A percentile compares a stretch with the other conserved stretches of the same genome.
phyloP scores from a whole-genome alignment of 441 rosid genomes.

The Erodium texanum region DNA sequence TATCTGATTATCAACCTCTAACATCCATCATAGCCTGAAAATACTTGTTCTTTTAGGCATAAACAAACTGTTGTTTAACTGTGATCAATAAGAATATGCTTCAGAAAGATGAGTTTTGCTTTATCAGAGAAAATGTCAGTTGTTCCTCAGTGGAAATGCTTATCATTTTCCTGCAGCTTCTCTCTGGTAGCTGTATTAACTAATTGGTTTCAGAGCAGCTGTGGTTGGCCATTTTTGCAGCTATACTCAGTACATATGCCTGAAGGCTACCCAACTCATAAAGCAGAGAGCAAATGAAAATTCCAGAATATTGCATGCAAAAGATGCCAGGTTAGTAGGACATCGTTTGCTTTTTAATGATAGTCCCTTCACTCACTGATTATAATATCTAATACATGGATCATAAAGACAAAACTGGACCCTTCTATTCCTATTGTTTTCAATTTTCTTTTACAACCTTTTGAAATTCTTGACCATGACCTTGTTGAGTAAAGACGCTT shows the following conservation, averaged over 20 bases:
- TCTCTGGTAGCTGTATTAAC: neutral
- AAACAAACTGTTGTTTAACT: neutral
- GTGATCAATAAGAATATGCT: neutral
- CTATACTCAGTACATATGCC: neutral
- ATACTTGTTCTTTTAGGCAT: neutral
- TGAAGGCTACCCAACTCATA: neutral
- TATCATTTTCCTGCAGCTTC: neutral
- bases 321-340: neutral
- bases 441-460: conserved; percentile 14
- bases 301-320: neutral
- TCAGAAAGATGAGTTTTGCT: neutral
- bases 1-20: neutral
- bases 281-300: neutral
- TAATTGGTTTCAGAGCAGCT: neutral
- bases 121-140: too few relatives aligned
- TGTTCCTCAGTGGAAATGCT: neutral
- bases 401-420: conserved; percentile 21
- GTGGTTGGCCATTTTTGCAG: neutral
- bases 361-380: conserved; percentile 8
- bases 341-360: conserved; percentile 8
- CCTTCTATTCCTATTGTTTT: conserved; percentile 11
- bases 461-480: conserved; percentile 17
- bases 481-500: neutral
- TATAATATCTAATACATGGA: neutral
- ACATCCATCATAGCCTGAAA: neutral